A percentile compares a stretch with the other conserved stretches of the same genome.
Conservation (phyloP, 2,329 filamentous ascomycete genomes). For the Canariomyces notabilis region DNA sequence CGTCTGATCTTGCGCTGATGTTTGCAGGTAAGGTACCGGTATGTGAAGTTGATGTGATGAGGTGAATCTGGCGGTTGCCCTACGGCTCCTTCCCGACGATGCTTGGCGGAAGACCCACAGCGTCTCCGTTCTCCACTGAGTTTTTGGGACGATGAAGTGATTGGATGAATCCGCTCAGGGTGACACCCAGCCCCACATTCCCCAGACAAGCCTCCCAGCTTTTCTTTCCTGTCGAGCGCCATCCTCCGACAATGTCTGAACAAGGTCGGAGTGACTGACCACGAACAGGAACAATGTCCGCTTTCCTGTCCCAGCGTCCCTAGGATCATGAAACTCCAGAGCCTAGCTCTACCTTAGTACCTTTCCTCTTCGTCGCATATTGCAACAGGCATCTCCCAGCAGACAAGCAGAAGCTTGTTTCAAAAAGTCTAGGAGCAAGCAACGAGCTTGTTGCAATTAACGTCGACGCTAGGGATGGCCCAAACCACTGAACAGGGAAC, state of each 20-base stretch:
- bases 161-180: not conserved
- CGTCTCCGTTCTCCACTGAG: not conserved
- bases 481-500: not conserved
- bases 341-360: not conserved
- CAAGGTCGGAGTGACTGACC: too few relatives aligned
- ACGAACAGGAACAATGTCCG: not conserved
- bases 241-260: not conserved
- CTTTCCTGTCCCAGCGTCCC: not conserved
- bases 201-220: not conserved
- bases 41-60: too few relatives aligned
- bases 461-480: not conserved
- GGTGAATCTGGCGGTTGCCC: too few relatives aligned
- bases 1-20: not conserved
- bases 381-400: not conserved
- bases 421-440: not conserved
- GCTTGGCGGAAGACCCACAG: not conserved
- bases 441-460: not conserved
- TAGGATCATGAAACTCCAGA: not conserved
- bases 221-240: not conserved
- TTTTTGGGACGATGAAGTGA: too few relatives aligned
- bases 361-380: not conserved
- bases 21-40: not conserved
- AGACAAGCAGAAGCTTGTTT: constrained; percentile 3
- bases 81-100: too few relatives aligned
- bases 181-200: not conserved